Base-by-base conservation (phyloP, 2,329 filamentous ascomycete genomes). In the Westerdykella aurantiaca region DNA sequence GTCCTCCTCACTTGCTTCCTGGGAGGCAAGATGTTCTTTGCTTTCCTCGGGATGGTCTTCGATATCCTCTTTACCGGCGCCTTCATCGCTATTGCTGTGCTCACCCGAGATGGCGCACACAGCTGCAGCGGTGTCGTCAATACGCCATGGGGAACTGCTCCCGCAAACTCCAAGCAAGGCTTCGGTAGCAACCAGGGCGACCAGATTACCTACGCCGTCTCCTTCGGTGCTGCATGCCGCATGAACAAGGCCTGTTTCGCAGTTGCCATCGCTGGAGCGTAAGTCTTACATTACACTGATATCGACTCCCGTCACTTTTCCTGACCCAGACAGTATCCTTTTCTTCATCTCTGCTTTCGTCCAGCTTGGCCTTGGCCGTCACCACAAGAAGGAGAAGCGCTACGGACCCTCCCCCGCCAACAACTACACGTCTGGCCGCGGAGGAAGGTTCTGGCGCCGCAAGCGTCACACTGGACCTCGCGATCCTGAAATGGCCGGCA, bases 51-150 rank as follows among this genome's bases (percentile, higher is more conserved):
- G 50, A 80, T 95, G 50, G 48, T 90, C 18, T 73, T 96, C 38
- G 88, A 96, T 60, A 57, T 93, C 42, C 78, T 78, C 57, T 95
- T 95, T 67, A 71, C 81, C 41, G 87, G 78, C 34, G 81, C 75
- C 46, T 93, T 93, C 73, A 79, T 94, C 60, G 94, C 89, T 60
- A 79, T 96, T 47, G 88, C 89, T 1, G 73, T 83, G 39, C 75
- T 87, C 50, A 90, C 86, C 47, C 78, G 85, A 31, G 69, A 79
- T 44, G 89, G 89, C 31, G 79, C 80, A 0, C 68, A 76, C 48
- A 77, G 70, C 39, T 96, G 90, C 72, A 74, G 69, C 12, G 80
- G 80, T 38, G 70, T 70, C 13, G 46, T 71, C 76, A 38, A 91
- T 82, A 13, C 81, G 81, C 6, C 80, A 85, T 79, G 91, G 42